phyloP scores from a whole-genome alignment of 441 rosid genomes.

The Adansonia gregorii region DNA sequence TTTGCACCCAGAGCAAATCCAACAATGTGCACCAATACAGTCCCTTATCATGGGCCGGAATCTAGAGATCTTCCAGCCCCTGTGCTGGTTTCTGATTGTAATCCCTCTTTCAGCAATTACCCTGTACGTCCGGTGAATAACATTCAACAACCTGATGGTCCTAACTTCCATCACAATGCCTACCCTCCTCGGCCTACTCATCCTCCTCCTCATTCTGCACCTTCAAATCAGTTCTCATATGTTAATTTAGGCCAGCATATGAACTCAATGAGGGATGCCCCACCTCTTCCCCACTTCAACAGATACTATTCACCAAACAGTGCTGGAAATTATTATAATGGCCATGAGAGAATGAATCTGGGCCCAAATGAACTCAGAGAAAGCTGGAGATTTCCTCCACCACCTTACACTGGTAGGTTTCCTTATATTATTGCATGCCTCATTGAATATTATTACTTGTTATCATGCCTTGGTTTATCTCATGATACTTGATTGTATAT shows the following conservation, averaged over 20 bases:
- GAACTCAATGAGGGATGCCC: slow-evolving; percentile 61
- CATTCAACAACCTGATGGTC: slow-evolving; percentile 54
- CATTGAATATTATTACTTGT: not conserved
- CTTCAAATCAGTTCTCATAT: slow-evolving; percentile 73
- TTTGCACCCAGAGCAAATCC: slow-evolving; percentile 49
- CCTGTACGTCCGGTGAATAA: slow-evolving; percentile 42
- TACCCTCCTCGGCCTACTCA: slow-evolving; percentile 69
- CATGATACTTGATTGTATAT: slow-evolving; percentile 17
- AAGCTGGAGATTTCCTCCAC: slow-evolving; percentile 65
- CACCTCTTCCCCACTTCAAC: slow-evolving; percentile 55
- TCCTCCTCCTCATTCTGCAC: slow-evolving; percentile 55
- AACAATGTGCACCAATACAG: slow-evolving; percentile 42
- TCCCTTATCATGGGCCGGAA: slow-evolving; percentile 57
- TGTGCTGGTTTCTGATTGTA: slow-evolving; percentile 45
- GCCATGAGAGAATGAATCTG: slow-evolving; percentile 79
- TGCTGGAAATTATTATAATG: slow-evolving; percentile 57
- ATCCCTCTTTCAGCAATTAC: slow-evolving; percentile 49
- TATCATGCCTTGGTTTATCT: not conserved
- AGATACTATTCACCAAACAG: slow-evolving; percentile 56
- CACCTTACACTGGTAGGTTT: slow-evolving; percentile 65
- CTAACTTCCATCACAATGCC: slow-evolving; percentile 55
- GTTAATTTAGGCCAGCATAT: slow-evolving; percentile 56
- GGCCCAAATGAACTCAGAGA: slow-evolving; percentile 65
- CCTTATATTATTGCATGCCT: slow-evolving; percentile 7
- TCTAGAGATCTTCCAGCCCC: slow-evolving; percentile 49